Percentiles rank a stretch among this genome's conserved stretches.
Conservation (phyloP, 192 early-diverging fungal species). For the Linnemannia schmuckeri region DNA sequence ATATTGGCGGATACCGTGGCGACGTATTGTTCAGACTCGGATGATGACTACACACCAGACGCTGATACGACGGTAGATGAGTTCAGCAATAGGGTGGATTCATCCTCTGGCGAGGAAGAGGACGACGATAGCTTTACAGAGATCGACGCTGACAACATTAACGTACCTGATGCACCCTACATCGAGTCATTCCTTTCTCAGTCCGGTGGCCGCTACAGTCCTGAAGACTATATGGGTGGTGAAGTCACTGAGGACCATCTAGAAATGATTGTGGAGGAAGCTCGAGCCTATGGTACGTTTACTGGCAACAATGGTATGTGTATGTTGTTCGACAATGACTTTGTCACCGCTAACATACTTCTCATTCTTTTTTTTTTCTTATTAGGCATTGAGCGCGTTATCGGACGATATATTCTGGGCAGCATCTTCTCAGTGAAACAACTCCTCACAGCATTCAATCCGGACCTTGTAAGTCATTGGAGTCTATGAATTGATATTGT, state of each 20-base stretch:
- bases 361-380: neutral
- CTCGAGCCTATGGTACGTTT: constrained; percentile 30
- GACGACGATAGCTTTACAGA: constrained; percentile 44
- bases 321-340: neutral
- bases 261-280: constrained; percentile 27
- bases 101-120: constrained; percentile 28
- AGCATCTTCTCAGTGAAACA: constrained; percentile 7
- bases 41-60: constrained; percentile 27
- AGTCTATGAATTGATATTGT: neutral
- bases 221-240: neutral
- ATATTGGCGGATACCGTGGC: neutral
- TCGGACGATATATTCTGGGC: constrained; percentile 10
- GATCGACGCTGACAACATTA: constrained; percentile 56
- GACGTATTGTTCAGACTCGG: constrained; percentile 6
- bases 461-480: constrained; percentile 3
- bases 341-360: neutral
- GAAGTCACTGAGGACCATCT: neutral
- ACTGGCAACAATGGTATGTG: neutral
- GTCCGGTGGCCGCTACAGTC: neutral
- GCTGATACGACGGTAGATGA: constrained; percentile 32
- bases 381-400: constrained; percentile 21
- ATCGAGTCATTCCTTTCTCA: neutral
- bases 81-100: neutral
- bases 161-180: neutral
- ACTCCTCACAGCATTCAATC: constrained; percentile 3